These are phyloP conservation scores for Hypericum androsaemum DNA, from an alignment of 345 rosid species.

Conservation along the genomic window DNA sequence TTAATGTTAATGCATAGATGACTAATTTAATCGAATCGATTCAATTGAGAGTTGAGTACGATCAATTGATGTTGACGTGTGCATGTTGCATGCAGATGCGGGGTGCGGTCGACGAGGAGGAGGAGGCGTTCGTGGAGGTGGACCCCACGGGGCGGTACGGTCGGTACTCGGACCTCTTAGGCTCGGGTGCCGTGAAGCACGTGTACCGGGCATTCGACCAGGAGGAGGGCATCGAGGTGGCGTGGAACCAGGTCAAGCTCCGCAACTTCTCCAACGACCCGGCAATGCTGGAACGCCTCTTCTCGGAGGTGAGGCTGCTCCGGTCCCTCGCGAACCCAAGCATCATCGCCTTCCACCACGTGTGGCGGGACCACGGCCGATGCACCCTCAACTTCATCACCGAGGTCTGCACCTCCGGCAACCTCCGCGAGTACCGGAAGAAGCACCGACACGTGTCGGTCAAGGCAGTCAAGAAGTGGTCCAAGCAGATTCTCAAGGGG, in stretches of 20 bases:
- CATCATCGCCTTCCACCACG: constrained; percentile 50
- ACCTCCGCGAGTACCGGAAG: constrained; percentile 70
- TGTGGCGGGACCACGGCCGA: constrained; percentile 48
- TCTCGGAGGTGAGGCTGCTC: constrained; percentile 56
- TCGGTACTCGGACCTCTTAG: constrained; percentile 53
- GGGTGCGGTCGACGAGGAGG: constrained; percentile 27
- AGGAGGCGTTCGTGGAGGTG: constrained; percentile 58
- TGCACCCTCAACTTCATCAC: constrained; percentile 72
- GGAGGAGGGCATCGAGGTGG: constrained; percentile 86
- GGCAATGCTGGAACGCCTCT: constrained; percentile 57
- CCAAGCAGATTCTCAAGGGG: constrained; percentile 69
- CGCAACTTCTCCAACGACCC: constrained; percentile 44
- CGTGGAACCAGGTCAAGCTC: constrained; percentile 85
- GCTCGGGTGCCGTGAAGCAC: constrained; percentile 64
- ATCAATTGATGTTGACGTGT: no score
- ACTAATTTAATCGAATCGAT: no score
- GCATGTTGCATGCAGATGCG: no score
- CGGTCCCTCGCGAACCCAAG: constrained; percentile 37
- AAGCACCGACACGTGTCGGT: constrained; percentile 69
- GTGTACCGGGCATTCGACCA: constrained; percentile 89
- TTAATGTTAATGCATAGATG: no score
- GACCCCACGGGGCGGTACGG: constrained; percentile 82
- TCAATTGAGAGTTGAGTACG: no score
- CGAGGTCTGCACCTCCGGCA: constrained; percentile 86
- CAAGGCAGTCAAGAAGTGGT: constrained; percentile 86